Conservation (phyloP, 78 protist genomes). For the Protostelium mycophagum region DNA sequence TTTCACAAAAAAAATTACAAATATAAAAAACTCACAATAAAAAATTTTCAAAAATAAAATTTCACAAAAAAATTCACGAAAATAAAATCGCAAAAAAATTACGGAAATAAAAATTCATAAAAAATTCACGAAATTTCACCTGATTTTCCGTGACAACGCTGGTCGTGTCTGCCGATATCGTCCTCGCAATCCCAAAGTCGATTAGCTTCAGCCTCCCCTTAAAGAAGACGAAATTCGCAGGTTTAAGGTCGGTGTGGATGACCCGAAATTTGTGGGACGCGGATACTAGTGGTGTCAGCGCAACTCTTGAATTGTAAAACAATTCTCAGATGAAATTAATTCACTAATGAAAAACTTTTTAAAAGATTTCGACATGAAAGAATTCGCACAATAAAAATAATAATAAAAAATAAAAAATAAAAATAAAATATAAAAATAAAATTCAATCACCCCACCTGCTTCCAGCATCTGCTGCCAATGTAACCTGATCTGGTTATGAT, state of each 20-base stretch:
- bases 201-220: conserved; percentile 89
- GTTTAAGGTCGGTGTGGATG: conserved; percentile 93
- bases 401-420: too few species aligned
- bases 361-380: neutral
- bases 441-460: neutral
- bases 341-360: neutral
- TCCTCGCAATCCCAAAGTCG: conserved; percentile 97
- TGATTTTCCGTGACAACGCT: conserved; percentile 71
- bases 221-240: conserved; percentile 93
- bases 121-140: neutral
- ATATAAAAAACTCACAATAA: too few species aligned
- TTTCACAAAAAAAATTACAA: too few species aligned
- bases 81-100: too few species aligned
- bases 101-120: too few species aligned
- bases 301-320: conserved; percentile 26
- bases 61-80: neutral
- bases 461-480: conserved; percentile 80
- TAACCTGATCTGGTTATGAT: conserved; percentile 61
- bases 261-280: conserved; percentile 85
- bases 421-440: neutral
- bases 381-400: too few species aligned
- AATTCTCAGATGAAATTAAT: neutral
- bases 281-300: conserved; percentile 56
- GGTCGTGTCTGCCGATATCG: conserved; percentile 70
- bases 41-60: too few species aligned